A percentile compares a stretch with the other conserved stretches of the same genome.
Conservation (phyloP, 768 basidiomycete genomes). For the Postia placenta region DNA sequence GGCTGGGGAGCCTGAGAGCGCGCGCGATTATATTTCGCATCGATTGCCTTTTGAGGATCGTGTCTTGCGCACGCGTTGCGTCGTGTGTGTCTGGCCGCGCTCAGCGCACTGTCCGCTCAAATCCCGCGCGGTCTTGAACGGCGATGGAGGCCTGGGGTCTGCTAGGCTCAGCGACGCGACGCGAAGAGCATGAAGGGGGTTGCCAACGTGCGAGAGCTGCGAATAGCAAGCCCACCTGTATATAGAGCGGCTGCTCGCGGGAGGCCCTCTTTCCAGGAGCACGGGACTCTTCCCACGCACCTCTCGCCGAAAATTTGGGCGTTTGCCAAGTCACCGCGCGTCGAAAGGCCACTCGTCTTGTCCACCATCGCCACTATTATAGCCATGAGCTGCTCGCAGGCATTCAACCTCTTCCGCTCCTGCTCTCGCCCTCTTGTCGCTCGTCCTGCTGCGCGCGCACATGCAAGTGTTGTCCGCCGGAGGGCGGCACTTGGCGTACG, state of each 20-base stretch:
- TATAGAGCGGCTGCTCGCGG: neutral
- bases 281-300: constrained; percentile 12
- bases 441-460: constrained; percentile 36
- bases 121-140: neutral
- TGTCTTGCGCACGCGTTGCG: constrained; percentile 15
- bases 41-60: constrained; percentile 20
- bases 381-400: constrained; percentile 47
- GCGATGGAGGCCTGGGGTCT: neutral
- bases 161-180: neutral
- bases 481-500: constrained; percentile 30
- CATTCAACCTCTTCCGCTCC: constrained; percentile 50
- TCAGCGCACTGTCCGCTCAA: neutral
- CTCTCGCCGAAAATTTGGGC: constrained; percentile 14
- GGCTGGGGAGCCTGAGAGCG: constrained; percentile 7
- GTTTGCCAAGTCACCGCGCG: constrained; percentile 1
- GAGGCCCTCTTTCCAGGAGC: constrained; percentile 1
- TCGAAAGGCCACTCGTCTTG: constrained; percentile 11
- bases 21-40: constrained; percentile 13
- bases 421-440: constrained; percentile 53
- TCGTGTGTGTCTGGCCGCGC: neutral
- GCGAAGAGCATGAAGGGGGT: neutral
- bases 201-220: neutral
- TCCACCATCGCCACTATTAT: constrained; percentile 11
- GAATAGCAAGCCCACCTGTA: neutral
- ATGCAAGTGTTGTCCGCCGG: constrained; percentile 19